These are phyloP conservation scores for Penicillium italicum DNA, from an alignment of 2,329 filamentous ascomycete genomes.

Conservation along the genomic window DNA sequence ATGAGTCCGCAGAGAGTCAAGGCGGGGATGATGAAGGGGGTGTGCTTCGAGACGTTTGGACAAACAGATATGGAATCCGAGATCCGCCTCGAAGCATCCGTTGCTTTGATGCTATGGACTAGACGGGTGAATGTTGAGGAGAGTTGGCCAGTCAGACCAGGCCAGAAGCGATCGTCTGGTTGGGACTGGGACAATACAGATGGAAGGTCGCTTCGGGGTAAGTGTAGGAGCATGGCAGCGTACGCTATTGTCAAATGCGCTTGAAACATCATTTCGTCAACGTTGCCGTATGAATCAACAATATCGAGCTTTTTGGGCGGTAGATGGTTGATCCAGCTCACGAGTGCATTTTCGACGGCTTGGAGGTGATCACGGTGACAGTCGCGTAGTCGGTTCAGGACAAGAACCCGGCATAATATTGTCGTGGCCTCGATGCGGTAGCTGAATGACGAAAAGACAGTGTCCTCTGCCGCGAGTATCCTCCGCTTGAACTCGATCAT, in stretches of 20 bases:
- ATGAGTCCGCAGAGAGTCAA: slow-evolving; percentile 34
- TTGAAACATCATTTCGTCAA: slow-evolving; percentile 61
- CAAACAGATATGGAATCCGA: slow-evolving; percentile 34
- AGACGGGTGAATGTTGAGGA: slow-evolving; percentile 33
- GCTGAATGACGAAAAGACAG: slow-evolving; percentile 74
- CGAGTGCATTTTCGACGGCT: slow-evolving; percentile 53
- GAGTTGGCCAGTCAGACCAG: slow-evolving; percentile 25
- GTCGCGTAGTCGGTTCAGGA: slow-evolving; percentile 37
- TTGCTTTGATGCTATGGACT: slow-evolving; percentile 37
- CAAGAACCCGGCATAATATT: slow-evolving; percentile 70
- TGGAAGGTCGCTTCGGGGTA: slow-evolving; percentile 68
- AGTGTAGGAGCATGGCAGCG: slow-evolving; percentile 67
- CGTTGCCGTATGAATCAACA: slow-evolving; percentile 62
- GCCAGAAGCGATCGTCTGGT: slow-evolving; percentile 26
- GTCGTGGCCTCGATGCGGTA: slow-evolving; percentile 77
- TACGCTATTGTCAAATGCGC: slow-evolving; percentile 40
- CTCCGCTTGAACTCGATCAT: slow-evolving; percentile 57
- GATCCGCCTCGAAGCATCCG: slow-evolving; percentile 33
- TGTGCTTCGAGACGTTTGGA: slow-evolving; percentile 32
- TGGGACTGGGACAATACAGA: slow-evolving; percentile 26
- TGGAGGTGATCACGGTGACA: slow-evolving; percentile 54
- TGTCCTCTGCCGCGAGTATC: slow-evolving; percentile 61
- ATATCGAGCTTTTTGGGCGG: slow-evolving; percentile 66
- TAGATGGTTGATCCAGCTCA: slow-evolving; percentile 74
- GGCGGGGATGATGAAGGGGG: slow-evolving; percentile 31